These are phyloP conservation scores for Leccinum subtestaceum DNA, from an alignment of 768 basidiomycete genomes.

Conservation along the genomic window DNA sequence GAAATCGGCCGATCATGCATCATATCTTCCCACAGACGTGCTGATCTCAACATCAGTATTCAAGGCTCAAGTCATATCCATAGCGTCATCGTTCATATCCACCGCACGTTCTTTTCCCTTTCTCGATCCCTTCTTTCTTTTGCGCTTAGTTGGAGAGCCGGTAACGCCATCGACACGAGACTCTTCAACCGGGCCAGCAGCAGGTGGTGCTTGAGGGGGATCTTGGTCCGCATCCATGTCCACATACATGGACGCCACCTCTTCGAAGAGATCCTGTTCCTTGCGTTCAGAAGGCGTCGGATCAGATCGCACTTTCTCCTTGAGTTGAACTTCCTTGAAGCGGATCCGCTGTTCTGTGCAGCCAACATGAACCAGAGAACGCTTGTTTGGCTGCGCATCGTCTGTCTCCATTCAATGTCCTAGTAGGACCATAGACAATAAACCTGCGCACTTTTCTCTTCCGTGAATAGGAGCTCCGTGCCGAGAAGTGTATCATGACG, in stretches of 20 bases:
- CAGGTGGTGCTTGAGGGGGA: neutral
- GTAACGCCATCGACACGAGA: slow-evolving; percentile 1
- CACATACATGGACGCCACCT: slow-evolving; percentile 19
- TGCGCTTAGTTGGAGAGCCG: slow-evolving; percentile 4
- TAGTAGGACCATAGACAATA: no score
- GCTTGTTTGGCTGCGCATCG: slow-evolving; percentile 54
- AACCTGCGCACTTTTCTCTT: slow-evolving; percentile 52
- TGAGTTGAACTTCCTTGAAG: slow-evolving; percentile 70
- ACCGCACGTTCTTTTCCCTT: slow-evolving; percentile 30
- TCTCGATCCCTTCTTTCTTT: slow-evolving; percentile 15
- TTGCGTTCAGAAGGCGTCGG: slow-evolving; percentile 4
- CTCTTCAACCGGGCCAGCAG: slow-evolving; percentile 1
- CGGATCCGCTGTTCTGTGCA: slow-evolving; percentile 55
- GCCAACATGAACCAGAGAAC: slow-evolving; percentile 47
- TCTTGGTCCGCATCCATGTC: slow-evolving; percentile 11
- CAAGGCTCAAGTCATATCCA: slow-evolving; percentile 17
- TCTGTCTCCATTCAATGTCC: slow-evolving; percentile 40
- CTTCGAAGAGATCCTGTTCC: slow-evolving; percentile 15
- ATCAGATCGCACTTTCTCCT: slow-evolving; percentile 36
- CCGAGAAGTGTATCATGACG: slow-evolving; percentile 64
- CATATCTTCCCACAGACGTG: neutral
- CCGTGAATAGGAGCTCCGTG: slow-evolving; percentile 73
- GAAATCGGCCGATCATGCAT: no score
- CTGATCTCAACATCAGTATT: neutral
- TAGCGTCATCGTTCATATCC: slow-evolving; percentile 13